Evolutionary conservation across 345 rosid species (phyloP).

Genomic region (Kernera saxatilis): DNA sequence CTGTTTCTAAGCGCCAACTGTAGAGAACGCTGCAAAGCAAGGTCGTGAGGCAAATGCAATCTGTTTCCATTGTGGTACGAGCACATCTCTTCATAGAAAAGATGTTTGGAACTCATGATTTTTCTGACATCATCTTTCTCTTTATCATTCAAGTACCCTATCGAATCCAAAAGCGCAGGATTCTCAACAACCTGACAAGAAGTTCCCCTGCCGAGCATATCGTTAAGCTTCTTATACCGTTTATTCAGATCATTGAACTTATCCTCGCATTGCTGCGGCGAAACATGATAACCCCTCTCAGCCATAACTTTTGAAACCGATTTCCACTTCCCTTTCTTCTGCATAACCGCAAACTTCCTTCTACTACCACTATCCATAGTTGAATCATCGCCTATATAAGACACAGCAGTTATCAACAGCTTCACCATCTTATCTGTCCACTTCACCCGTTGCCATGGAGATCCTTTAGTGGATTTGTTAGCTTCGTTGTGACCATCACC

Average conservation of each 20-base stretch:
- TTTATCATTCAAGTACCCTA: constrained; percentile 61
- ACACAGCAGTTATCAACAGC: constrained; percentile 82
- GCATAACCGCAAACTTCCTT: constrained; percentile 70
- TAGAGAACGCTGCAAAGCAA: constrained; percentile 67
- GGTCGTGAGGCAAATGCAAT: constrained; percentile 88
- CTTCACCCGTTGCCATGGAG: constrained; percentile 90
- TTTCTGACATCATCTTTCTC: constrained; percentile 85
- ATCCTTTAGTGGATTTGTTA: constrained; percentile 53
- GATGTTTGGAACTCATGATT: constrained; percentile 81
- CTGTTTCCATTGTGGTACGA: constrained; percentile 84
- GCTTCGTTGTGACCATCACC: constrained; percentile 49
- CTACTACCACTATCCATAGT: constrained; percentile 46
- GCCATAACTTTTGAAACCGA: constrained; percentile 84
- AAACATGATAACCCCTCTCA: constrained; percentile 77
- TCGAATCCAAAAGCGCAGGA: constrained; percentile 68
- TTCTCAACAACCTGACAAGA: constrained; percentile 91
- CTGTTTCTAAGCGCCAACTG: constrained; percentile 68
- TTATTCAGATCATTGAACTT: constrained; percentile 91
- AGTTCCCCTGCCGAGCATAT: constrained; percentile 90
- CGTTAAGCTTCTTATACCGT: constrained; percentile 87
- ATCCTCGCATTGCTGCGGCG: constrained; percentile 96
- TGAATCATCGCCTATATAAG: constrained; percentile 76
- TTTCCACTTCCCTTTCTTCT: constrained; percentile 94
- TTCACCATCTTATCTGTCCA: constrained; percentile 96
- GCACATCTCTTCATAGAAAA: constrained; percentile 97